phyloP scores from a whole-genome alignment of 169 alveolate species.

The Babesia bovis region DNA sequence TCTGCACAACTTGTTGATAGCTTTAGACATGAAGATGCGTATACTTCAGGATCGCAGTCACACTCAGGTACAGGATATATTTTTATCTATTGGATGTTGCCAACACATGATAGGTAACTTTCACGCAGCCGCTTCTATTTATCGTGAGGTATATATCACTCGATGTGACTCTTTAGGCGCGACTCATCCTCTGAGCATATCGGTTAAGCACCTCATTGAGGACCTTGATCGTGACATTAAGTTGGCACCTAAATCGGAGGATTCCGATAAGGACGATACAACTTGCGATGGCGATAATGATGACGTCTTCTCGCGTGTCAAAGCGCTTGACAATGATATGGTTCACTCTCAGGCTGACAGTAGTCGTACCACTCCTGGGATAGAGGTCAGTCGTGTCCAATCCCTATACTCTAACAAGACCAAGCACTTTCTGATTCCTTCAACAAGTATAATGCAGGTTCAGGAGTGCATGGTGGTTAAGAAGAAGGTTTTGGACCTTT shows the following conservation, averaged over 20 bases:
- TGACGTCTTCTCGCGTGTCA: background rate
- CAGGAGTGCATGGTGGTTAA: constrained; percentile 64
- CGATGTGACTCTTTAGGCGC: constrained; percentile 76
- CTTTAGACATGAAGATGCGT: constrained; percentile 85
- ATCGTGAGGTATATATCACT: constrained; percentile 79
- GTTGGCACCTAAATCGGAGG: constrained; percentile 5
- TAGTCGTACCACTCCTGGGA: constrained; percentile 17
- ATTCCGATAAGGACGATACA: background rate
- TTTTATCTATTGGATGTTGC: constrained; percentile 82
- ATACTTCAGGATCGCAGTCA: constrained; percentile 75
- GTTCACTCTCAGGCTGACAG: background rate
- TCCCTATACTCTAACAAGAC: constrained; percentile 71
- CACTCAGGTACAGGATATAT: constrained; percentile 77
- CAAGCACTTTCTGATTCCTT: constrained; percentile 60
- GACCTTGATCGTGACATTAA: constrained; percentile 52
- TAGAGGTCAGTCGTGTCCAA: constrained; percentile 65
- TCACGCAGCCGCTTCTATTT: constrained; percentile 75
- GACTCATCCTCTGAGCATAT: constrained; percentile 74
- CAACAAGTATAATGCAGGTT: constrained; percentile 60
- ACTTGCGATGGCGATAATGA: background rate
- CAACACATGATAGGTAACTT: constrained; percentile 81
- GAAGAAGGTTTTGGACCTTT: constrained; percentile 56
- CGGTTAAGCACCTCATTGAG: constrained; percentile 70
- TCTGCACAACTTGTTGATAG: constrained; percentile 76
- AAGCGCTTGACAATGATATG: constrained; percentile 15